A percentile compares a stretch with the other conserved stretches of the same genome.
These are phyloP conservation scores for Mucor lusitanicus DNA, from an alignment of 371 early-diverging fungal genomes.

Conservation along the genomic window DNA sequence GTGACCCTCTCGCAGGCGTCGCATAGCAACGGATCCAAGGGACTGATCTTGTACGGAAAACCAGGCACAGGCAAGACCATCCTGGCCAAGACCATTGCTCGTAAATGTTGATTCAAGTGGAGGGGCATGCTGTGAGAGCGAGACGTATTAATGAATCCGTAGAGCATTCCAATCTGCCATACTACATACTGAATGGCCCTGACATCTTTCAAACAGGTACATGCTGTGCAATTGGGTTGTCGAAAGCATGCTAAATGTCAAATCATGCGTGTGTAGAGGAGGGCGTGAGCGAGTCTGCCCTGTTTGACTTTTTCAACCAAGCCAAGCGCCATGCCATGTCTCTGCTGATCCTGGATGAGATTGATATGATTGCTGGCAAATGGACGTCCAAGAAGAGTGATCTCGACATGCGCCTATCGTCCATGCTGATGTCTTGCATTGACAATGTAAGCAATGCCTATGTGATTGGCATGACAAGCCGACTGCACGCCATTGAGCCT, in stretches of 20 bases:
- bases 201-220: constrained; percentile 73
- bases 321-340: constrained; percentile 29
- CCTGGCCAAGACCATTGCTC: constrained; percentile 54
- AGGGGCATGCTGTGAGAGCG: not conserved
- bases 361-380: constrained; percentile 59
- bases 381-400: constrained; percentile 43
- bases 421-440: constrained; percentile 30
- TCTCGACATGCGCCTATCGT: constrained; percentile 33
- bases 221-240: not conserved
- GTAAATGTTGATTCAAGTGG: constrained; percentile 31
- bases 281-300: constrained; percentile 56
- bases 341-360: constrained; percentile 62
- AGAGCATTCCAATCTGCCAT: constrained; percentile 56
- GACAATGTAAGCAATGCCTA: constrained; percentile 47
- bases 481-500: constrained; percentile 57
- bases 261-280: constrained; percentile 41
- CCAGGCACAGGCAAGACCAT: constrained; percentile 72
- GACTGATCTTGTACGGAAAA: constrained; percentile 54
- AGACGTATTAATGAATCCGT: not conserved
- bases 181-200: constrained; percentile 63
- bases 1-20: constrained; percentile 21
- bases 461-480: constrained; percentile 60
- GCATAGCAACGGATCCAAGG: constrained; percentile 41
- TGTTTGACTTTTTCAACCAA: constrained; percentile 42
- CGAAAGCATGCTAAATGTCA: not conserved